Evolutionary conservation across 2,329 filamentous ascomycete species (phyloP).

Genomic region (Cryphonectria carpinicola): DNA sequence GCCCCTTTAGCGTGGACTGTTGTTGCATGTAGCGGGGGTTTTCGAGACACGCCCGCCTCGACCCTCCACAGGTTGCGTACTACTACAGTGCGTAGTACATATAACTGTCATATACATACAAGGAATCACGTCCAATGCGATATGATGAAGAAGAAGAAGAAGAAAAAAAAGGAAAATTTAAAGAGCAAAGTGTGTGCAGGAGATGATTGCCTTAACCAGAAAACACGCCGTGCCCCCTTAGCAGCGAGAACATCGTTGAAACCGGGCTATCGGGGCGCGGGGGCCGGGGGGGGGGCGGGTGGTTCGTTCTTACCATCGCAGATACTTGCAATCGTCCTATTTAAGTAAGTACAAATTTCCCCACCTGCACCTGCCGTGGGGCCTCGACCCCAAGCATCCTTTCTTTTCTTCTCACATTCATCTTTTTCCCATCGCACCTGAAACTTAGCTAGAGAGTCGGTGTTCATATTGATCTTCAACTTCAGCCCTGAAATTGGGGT

Average conservation of each 20-base stretch:
- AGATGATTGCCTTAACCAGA: neutral
- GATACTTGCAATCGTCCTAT: too few relatives aligned
- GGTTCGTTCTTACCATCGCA: neutral
- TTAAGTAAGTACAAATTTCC: too few relatives aligned
- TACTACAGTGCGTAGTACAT: neutral
- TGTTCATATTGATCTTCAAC: neutral
- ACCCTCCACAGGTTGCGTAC: too few relatives aligned
- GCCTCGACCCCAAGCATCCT: neutral
- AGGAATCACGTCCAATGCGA: neutral
- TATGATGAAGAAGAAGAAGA: neutral
- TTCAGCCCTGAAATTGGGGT: conserved; percentile 3
- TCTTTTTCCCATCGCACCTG: neutral
- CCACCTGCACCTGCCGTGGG: neutral
- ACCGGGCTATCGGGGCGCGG: neutral
- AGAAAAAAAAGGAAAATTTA: neutral
- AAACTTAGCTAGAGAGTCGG: neutral
- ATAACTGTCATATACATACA: neutral
- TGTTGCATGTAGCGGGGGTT: neutral
- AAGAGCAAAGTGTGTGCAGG: neutral
- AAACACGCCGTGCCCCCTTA: neutral
- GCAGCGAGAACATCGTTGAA: neutral
- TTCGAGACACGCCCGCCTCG: neutral
- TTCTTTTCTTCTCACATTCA: neutral
- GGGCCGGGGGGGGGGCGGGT: too few relatives aligned
- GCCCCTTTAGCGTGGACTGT: neutral